phyloP scores from a whole-genome alignment of 768 basidiomycete genomes.

The Leccinellum rugosiceps region DNA sequence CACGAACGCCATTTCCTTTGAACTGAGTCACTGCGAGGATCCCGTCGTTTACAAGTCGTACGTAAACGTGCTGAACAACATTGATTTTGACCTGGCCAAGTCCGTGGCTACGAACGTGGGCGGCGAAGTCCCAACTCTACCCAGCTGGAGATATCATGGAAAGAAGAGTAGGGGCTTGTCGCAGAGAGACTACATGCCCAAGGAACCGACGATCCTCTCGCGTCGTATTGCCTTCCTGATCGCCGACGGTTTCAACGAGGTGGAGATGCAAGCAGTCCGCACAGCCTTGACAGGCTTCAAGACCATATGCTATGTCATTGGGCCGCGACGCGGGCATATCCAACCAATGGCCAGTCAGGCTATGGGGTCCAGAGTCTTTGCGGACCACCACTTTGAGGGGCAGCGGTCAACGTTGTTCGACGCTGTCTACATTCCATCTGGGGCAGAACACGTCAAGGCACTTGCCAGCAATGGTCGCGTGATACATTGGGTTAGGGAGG shows the following conservation, averaged over 20 bases:
- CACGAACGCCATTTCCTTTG: slow-evolving; percentile 69
- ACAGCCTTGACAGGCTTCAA: slow-evolving; percentile 48
- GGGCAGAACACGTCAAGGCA: slow-evolving; percentile 53
- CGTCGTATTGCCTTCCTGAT: slow-evolving; percentile 77
- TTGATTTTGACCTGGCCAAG: slow-evolving; percentile 72
- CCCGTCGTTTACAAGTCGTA: slow-evolving; percentile 65
- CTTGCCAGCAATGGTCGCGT: slow-evolving; percentile 63
- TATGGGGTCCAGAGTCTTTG: slow-evolving; percentile 35
- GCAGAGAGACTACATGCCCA: slow-evolving; percentile 53
- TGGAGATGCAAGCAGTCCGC: slow-evolving; percentile 58
- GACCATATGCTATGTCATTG: slow-evolving; percentile 64
- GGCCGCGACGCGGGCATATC: slow-evolving; percentile 58
- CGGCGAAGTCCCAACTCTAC: slow-evolving; percentile 51
- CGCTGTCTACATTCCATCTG: slow-evolving; percentile 75
- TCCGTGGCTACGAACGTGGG: slow-evolving; percentile 65
- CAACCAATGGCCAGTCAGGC: slow-evolving; percentile 31
- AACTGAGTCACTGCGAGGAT: slow-evolving; percentile 82
- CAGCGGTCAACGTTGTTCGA: slow-evolving; percentile 85
- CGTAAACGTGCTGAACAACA: slow-evolving; percentile 63
- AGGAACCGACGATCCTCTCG: slow-evolving; percentile 54
- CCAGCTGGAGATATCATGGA: slow-evolving; percentile 54
- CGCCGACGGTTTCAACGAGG: slow-evolving; percentile 67
- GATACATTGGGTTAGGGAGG: slow-evolving; percentile 82
- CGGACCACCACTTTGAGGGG: slow-evolving; percentile 73
- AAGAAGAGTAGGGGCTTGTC: slow-evolving; percentile 54